Conservation (phyloP, 768 basidiomycete genomes). For the Candolleomyces efflorescens region DNA sequence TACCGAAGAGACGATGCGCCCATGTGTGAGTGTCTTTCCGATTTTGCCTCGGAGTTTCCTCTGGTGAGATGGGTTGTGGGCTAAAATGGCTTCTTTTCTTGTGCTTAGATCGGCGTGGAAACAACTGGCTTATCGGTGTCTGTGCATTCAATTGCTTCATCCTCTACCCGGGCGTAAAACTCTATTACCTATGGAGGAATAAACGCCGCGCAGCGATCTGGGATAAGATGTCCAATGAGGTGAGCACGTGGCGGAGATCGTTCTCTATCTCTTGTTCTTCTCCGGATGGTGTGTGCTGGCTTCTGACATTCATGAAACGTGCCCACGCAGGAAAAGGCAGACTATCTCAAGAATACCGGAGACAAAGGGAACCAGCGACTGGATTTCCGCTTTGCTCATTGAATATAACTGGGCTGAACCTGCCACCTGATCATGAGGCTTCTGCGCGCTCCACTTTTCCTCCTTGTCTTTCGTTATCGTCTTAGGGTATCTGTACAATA, state of each 20-base stretch:
- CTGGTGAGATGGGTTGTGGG: not conserved
- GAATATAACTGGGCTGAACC: conserved; percentile 5
- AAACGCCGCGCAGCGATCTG: conserved; percentile 48
- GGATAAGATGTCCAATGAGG: conserved; percentile 52
- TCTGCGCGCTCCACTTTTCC: no score
- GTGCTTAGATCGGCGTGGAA: conserved; percentile 55
- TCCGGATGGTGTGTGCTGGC: not conserved
- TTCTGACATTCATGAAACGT: not conserved
- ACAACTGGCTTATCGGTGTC: conserved; percentile 50
- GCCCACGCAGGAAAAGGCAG: conserved; percentile 39
- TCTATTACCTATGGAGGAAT: conserved; percentile 59
- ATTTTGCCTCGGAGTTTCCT: not conserved
- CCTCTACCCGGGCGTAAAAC: conserved; percentile 50
- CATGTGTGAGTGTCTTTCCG: conserved; percentile 30
- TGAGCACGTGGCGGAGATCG: conserved; percentile 13
- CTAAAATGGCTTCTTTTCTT: not conserved
- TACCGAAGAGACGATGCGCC: conserved; percentile 49
- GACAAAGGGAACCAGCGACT: conserved; percentile 57
- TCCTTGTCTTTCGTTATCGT: no score
- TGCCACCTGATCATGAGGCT: no score
- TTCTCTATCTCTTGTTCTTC: not conserved
- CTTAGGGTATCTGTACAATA: no score
- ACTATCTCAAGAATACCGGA: conserved; percentile 54
- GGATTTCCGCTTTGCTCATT: conserved; percentile 61
- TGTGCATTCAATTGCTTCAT: conserved; percentile 45